These are phyloP conservation scores for Akanthomyces muscarius DNA, from an alignment of 2,329 filamentous ascomycete species.

Conservation along the genomic window DNA sequence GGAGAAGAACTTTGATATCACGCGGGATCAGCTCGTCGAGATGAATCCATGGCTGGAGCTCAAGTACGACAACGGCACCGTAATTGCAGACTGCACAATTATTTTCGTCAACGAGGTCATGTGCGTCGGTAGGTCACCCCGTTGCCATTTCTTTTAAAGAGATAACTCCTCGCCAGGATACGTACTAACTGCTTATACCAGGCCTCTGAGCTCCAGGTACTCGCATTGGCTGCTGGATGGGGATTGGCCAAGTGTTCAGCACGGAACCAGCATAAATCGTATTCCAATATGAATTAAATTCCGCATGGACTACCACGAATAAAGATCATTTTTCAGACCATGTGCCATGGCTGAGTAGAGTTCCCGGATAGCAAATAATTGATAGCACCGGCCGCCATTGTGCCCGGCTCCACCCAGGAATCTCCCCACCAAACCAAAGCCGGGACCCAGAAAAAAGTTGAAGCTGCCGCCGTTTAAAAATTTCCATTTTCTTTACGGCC, in stretches of 20 bases:
- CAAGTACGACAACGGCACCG: neutral
- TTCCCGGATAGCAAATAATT: neutral
- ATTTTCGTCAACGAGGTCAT: neutral
- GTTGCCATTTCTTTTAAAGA: neutral
- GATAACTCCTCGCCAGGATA: too few relatives aligned
- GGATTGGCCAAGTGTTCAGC: too few relatives aligned
- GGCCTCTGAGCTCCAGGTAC: too few relatives aligned
- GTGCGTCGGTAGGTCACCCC: neutral
- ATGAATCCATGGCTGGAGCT: neutral
- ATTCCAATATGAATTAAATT: too few relatives aligned
- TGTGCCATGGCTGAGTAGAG: neutral
- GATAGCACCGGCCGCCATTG: neutral
- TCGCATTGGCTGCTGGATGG: too few relatives aligned
- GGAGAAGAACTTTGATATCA: neutral
- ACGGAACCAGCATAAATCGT: too few relatives aligned
- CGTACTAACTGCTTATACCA: too few relatives aligned
- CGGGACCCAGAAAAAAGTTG: slow-evolving; percentile 17
- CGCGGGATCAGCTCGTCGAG: neutral
- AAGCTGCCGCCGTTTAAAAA: slow-evolving; percentile 6
- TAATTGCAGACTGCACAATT: neutral
- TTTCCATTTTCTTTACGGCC: neutral
- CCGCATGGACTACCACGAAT: too few relatives aligned
- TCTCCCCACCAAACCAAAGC: neutral
- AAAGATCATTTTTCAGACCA: neutral
- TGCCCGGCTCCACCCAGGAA: neutral